A percentile compares a stretch with the other conserved stretches of the same genome.
These are phyloP conservation scores for Chloris gayana DNA, from an alignment of 176 grass and related monocot genomes.

Conservation along the genomic window DNA sequence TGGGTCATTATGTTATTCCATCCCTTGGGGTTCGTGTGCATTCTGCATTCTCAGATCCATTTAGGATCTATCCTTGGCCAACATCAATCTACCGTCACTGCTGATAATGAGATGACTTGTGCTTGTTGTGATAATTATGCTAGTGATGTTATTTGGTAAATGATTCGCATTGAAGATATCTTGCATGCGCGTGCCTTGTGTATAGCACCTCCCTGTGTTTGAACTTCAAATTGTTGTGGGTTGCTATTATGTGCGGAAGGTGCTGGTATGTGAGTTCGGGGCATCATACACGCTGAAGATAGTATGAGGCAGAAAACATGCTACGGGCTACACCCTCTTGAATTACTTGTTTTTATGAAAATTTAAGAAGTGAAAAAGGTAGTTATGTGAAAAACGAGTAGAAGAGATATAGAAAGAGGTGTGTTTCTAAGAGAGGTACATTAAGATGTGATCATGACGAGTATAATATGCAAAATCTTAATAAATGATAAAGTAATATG, in stretches of 20 bases:
- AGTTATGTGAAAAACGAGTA: too few relatives aligned
- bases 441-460: too few relatives aligned
- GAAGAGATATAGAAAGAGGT: too few relatives aligned
- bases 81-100: slow-evolving; percentile 44
- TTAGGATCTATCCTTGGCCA: slow-evolving; percentile 39
- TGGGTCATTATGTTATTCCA: slow-evolving; percentile 41
- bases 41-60: slow-evolving; percentile 50
- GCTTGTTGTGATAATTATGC: slow-evolving; percentile 36
- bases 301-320: not conserved
- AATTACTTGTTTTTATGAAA: too few relatives aligned
- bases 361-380: too few relatives aligned
- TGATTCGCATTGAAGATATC: not conserved
- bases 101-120: slow-evolving; percentile 49
- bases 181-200: not conserved
- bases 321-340: too few relatives aligned
- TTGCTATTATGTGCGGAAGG: not conserved
- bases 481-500: too few relatives aligned
- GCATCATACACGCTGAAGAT: not conserved
- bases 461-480: too few relatives aligned
- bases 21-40: slow-evolving; percentile 36
- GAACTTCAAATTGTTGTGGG: not conserved
- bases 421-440: too few relatives aligned
- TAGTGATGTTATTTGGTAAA: slow-evolving; percentile 35
- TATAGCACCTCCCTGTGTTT: not conserved
- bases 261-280: not conserved